Evolutionary conservation across 208 protist species (phyloP).

Genomic region (Acanthamoeba quina): DNA sequence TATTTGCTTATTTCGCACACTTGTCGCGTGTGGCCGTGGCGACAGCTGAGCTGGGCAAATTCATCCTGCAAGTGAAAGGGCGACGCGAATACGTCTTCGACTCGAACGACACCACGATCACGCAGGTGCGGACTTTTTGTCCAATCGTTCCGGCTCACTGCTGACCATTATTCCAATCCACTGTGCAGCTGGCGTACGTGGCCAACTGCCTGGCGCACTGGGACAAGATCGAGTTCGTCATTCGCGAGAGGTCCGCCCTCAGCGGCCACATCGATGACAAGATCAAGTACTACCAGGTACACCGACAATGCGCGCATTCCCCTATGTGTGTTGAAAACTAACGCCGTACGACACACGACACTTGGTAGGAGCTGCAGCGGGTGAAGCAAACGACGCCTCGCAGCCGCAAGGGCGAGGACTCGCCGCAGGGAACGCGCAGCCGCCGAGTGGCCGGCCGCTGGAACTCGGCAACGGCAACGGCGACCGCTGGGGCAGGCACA

Average conservation of each 20-base stretch:
- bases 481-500: neutral
- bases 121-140: neutral
- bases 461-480: neutral
- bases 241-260: neutral
- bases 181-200: neutral
- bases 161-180: neutral
- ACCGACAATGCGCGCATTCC: neutral
- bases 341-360: neutral
- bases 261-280: neutral
- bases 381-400: neutral
- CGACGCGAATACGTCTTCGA: constrained; percentile 16
- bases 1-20: too few relatives aligned
- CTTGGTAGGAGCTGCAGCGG: too few relatives aligned
- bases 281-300: neutral
- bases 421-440: neutral
- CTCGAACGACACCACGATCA: neutral
- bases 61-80: neutral
- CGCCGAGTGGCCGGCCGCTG: too few relatives aligned
- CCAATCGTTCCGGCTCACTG: too few relatives aligned
- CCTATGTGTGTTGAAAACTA: neutral
- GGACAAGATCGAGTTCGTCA: constrained; percentile 47
- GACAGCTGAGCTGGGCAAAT: neutral
- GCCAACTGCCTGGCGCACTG: constrained; percentile 1
- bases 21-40: neutral
- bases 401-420: neutral